These are phyloP conservation scores for Cavenderia fasciculata DNA, from an alignment of 78 protist genomes.

Conservation along the genomic window DNA sequence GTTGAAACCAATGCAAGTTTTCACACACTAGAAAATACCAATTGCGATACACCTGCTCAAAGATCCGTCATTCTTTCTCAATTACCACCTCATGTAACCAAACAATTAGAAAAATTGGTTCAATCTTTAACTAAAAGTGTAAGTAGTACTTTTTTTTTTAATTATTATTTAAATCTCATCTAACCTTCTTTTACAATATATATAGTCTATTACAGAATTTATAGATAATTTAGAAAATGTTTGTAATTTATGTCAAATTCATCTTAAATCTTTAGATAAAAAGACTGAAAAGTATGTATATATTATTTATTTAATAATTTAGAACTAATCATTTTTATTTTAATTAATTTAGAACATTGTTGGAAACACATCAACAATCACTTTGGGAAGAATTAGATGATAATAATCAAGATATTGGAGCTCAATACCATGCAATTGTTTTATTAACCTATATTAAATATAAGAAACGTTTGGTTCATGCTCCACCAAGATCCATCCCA, in stretches of 20 bases:
- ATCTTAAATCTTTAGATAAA: conserved; percentile 69
- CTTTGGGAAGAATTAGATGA: conserved; percentile 11
- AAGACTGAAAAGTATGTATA: conserved; percentile 49
- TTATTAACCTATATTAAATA: conserved; percentile 20
- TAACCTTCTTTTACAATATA: background rate
- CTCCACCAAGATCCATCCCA: conserved; percentile 50
- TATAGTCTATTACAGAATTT: conserved; percentile 27
- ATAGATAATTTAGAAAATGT: conserved; percentile 39
- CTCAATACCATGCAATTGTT: conserved; percentile 62
- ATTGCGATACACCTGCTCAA: conserved; percentile 42
- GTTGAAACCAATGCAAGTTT: conserved; percentile 55
- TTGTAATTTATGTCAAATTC: conserved; percentile 45
- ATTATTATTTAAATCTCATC: background rate
- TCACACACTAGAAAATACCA: conserved; percentile 20
- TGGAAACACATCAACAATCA: conserved; percentile 13
- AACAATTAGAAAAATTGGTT: conserved; percentile 43
- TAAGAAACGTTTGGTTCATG: conserved; percentile 12
- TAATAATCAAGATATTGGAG: conserved; percentile 26
- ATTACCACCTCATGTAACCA: conserved; percentile 17
- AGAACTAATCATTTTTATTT: background rate
- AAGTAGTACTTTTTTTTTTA: background rate
- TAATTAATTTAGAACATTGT: background rate
- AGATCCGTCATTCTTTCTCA: background rate
- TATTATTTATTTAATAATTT: background rate
- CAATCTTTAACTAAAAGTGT: conserved; percentile 36